A percentile compares a stretch with the other conserved stretches of the same genome.
Evolutionary conservation across 192 early-diverging fungal species (phyloP).

Genomic region (Umbelopsis sp.): DNA sequence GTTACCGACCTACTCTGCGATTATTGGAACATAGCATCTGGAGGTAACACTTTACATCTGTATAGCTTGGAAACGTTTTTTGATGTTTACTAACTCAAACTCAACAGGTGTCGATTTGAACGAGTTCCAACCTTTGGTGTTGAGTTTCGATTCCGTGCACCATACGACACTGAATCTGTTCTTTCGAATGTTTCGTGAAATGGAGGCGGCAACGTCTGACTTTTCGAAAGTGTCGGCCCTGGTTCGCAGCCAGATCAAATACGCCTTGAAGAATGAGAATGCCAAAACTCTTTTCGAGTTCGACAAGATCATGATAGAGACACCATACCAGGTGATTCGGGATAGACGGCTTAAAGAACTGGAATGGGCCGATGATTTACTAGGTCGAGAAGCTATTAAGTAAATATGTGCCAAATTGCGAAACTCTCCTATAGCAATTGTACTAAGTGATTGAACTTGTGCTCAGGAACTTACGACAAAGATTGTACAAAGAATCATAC

Average conservation of each 20-base stretch:
- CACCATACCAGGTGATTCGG: conserved; percentile 61
- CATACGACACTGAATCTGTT: conserved; percentile 54
- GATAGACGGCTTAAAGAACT: conserved; percentile 70
- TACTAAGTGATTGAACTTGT: not conserved
- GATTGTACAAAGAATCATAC: conserved; percentile 68
- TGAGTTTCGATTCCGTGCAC: conserved; percentile 63
- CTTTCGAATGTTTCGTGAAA: conserved; percentile 65
- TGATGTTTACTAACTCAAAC: not conserved
- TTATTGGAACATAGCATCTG: conserved; percentile 69
- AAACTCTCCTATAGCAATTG: not conserved
- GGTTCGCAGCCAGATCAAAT: conserved; percentile 64
- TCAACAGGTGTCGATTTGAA: conserved; percentile 24
- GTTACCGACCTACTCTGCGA: conserved; percentile 68
- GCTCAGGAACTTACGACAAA: conserved; percentile 61
- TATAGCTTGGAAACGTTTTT: not conserved
- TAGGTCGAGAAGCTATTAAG: conserved; percentile 63
- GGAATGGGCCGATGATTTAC: conserved; percentile 67
- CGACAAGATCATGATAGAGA: conserved; percentile 61
- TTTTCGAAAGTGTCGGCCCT: conserved; percentile 58
- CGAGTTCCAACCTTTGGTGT: conserved; percentile 64
- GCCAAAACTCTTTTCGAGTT: conserved; percentile 50
- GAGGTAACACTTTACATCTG: conserved; percentile 47
- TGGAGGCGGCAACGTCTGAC: conserved; percentile 58
- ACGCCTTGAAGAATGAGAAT: conserved; percentile 38
- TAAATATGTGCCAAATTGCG: conserved; percentile 20